Conservation (phyloP, 2,329 filamentous ascomycete genomes). For the Microsporum audouinii region DNA sequence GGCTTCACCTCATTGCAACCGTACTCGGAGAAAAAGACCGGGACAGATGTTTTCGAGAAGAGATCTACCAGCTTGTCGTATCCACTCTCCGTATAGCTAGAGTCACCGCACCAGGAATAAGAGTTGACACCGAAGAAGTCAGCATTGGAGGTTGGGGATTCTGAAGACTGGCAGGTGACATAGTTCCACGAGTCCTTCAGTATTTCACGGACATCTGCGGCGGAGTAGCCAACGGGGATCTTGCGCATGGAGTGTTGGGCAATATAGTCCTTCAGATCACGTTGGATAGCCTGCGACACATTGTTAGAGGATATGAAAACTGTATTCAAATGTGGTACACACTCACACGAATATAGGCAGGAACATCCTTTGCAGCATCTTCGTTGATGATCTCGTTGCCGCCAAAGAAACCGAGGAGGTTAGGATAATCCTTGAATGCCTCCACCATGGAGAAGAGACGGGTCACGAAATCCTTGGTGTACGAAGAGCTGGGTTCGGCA, state of each 20-base stretch:
- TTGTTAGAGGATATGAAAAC: conserved; percentile 14
- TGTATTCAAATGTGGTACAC: not conserved
- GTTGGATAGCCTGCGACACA: conserved; percentile 44
- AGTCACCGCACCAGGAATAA: conserved; percentile 56
- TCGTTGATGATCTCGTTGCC: conserved; percentile 60
- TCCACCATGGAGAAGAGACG: conserved; percentile 54
- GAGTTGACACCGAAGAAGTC: conserved; percentile 59
- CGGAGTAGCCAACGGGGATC: conserved; percentile 58
- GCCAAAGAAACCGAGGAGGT: conserved; percentile 55
- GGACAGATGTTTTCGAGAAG: conserved; percentile 47
- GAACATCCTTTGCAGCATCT: conserved; percentile 42
- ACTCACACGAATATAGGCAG: conserved; percentile 46
- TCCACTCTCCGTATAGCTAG: conserved; percentile 43
- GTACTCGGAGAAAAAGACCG: conserved; percentile 57
- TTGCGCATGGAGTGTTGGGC: conserved; percentile 43
- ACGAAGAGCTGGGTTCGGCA: conserved; percentile 43
- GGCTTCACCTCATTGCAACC: conserved; percentile 51
- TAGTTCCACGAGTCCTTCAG: conserved; percentile 51
- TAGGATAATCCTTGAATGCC: conserved; percentile 55
- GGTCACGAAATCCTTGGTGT: conserved; percentile 44
- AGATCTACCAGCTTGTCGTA: conserved; percentile 48
- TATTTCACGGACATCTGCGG: conserved; percentile 52
- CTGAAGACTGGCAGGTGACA: conserved; percentile 44
- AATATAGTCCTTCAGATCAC: conserved; percentile 60
- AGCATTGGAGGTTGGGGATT: conserved; percentile 41